Base-by-base conservation (phyloP, 228 moss, liverwort and hornwort genomes). In the Sphagnum magellanicum region DNA sequence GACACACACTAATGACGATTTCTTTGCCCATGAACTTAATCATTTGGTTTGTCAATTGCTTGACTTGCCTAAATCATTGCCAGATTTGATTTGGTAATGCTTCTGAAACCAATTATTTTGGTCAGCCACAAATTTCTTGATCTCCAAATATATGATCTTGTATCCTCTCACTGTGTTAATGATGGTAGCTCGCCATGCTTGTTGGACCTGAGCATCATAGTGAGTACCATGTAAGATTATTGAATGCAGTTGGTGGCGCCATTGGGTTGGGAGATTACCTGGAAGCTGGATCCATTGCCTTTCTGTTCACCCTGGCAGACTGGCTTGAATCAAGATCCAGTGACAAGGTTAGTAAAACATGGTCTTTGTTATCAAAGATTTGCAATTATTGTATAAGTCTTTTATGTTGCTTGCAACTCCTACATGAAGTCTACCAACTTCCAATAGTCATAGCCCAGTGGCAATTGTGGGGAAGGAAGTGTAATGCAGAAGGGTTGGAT, bases 271-370 rank as follows among this genome's bases (percentile, higher is more conserved):
- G 87, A 2, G 84, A 87, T 64, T 87, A 84, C 68, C 74, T 87
- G 71, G 87, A 87, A 70, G 81, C 77, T 69, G 79, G 81, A 75
- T 83, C 84, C 16, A 87, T 87, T 59, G 78, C 79, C 64, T 87
- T 87, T 76, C 52, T 87, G 55, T 87, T 84, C 66, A 84, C 84
- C 53, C 14, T 87, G 55, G 87, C 79, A 8, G 73, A 87, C 67
- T 87, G 81, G 79, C 79, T 87, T 13, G 87, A 87, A 67, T 83
- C 79, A 64, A 76, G 74, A 63, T 87, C 87, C 59, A 84, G 83
- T 78, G 79, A 87, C 52, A 87, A 83, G 81, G 87, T 84, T 78
- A 65, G 16, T 8, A 7, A 16, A 50, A 5, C 16, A 63, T 13
- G 5, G 10, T 17, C 8, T 49, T 71, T 49, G 5, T 32, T 32